A percentile compares a stretch with the other conserved stretches of the same genome.
Conservation (phyloP, 768 basidiomycete species). For the Tulasnella sp. region DNA sequence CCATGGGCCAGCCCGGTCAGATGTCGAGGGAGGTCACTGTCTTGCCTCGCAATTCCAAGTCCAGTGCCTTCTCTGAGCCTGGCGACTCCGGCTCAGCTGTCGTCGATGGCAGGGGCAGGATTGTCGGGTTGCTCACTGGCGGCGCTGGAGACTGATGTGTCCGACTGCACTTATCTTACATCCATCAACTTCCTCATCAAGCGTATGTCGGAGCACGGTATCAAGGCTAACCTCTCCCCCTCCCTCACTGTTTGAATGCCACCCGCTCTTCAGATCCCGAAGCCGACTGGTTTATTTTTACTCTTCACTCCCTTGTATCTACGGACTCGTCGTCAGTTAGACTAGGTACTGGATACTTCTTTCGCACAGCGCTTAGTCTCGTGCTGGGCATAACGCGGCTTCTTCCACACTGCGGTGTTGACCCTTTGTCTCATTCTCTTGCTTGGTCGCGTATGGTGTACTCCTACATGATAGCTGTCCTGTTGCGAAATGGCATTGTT, state of each 20-base stretch:
- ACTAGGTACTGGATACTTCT: too few relatives aligned
- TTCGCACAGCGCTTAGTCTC: too few relatives aligned
- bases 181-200: slow-evolving; percentile 20
- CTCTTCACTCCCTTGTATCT: too few relatives aligned
- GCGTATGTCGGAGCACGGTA: slow-evolving; percentile 13
- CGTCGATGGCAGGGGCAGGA: slow-evolving; percentile 2
- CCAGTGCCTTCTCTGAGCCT: slow-evolving; percentile 5
- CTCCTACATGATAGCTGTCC: too few relatives aligned
- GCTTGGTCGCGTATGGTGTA: too few relatives aligned
- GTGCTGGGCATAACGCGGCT: too few relatives aligned
- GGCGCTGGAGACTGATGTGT: background rate
- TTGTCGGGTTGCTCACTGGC: slow-evolving; percentile 10
- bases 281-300: too few relatives aligned
- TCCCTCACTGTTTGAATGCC: background rate
- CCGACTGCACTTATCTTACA: background rate
- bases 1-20: slow-evolving; percentile 16
- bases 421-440: too few relatives aligned
- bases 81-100: slow-evolving; percentile 7
- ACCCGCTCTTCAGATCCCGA: too few relatives aligned
- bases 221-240: slow-evolving; percentile 19
- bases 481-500: too few relatives aligned
- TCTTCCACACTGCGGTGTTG: too few relatives aligned
- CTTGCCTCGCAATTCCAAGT: slow-evolving; percentile 1
- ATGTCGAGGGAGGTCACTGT: background rate
- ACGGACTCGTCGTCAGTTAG: too few relatives aligned